phyloP scores from a whole-genome alignment of 1,284 basidiomycete genomes.

The Anthracocystis panici-leucophaei region DNA sequence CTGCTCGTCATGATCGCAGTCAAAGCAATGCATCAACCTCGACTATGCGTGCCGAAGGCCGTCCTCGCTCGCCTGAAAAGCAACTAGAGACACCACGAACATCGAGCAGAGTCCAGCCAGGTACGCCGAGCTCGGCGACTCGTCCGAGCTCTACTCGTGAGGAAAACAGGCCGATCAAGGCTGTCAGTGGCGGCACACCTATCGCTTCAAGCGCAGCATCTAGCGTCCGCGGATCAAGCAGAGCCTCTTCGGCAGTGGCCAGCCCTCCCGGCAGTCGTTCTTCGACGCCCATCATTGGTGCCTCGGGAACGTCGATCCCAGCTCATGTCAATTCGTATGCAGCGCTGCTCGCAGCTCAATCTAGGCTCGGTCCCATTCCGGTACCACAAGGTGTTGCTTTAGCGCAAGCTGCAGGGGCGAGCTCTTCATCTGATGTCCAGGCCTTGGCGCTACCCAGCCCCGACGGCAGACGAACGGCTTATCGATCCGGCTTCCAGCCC shows the following conservation, averaged over 20 bases:
- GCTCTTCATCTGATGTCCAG: conserved; percentile 4
- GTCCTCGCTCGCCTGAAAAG: conserved; percentile 27
- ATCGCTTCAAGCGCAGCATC: conserved; percentile 25
- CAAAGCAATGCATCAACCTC: conserved; percentile 24
- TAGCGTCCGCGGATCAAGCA: conserved; percentile 32
- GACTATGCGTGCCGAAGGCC: conserved; percentile 16
- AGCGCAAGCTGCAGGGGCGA: conserved; percentile 29
- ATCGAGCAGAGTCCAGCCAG: conserved; percentile 16
- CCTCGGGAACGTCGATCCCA: conserved; percentile 32
- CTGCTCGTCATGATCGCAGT: conserved; percentile 15
- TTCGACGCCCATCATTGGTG: conserved; percentile 38
- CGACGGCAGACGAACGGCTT: conserved; percentile 40
- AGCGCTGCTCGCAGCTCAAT: conserved; percentile 47
- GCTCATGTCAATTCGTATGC: conserved; percentile 53
- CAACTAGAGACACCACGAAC: conserved; percentile 15
- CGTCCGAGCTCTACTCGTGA: background rate
- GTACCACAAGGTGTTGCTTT: conserved; percentile 54
- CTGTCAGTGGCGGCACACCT: conserved; percentile 10
- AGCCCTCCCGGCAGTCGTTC: conserved; percentile 44
- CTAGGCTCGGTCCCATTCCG: conserved; percentile 41
- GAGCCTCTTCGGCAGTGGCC: conserved; percentile 25
- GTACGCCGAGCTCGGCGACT: background rate
- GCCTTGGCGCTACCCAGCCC: background rate
- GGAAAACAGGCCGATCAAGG: background rate
- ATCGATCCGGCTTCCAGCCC: conserved; percentile 61